These are phyloP conservation scores for Camelina hispida DNA, from an alignment of 345 rosid genomes.

Conservation along the genomic window DNA sequence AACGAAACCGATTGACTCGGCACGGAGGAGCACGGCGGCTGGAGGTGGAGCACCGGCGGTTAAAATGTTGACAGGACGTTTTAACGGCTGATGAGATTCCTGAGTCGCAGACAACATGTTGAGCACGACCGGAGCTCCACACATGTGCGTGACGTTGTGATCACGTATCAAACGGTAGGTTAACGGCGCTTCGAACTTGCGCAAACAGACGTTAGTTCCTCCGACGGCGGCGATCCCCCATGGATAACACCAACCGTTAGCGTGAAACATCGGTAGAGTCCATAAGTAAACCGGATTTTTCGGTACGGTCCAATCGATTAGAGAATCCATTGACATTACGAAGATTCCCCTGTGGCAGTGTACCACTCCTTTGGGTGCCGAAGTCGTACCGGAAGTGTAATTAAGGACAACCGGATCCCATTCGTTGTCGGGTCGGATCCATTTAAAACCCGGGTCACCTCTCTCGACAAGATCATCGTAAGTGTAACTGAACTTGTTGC, in stretches of 20 bases:
- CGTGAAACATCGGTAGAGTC: conserved; percentile 92
- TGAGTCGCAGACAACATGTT: conserved; percentile 62
- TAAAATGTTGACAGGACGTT: conserved; percentile 60
- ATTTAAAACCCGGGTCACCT: conserved; percentile 58
- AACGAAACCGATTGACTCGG: conserved; percentile 68
- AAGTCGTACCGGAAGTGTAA: conserved; percentile 90
- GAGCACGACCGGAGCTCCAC: conserved; percentile 88
- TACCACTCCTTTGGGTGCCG: conserved; percentile 88
- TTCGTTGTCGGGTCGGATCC: conserved; percentile 62
- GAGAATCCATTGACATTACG: conserved; percentile 53
- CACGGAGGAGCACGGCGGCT: conserved; percentile 59
- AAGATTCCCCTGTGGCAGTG: conserved; percentile 77
- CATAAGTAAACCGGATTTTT: conserved; percentile 76
- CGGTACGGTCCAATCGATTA: conserved; percentile 63
- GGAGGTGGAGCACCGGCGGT: conserved; percentile 94
- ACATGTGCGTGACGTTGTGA: conserved; percentile 81
- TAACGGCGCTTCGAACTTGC: conserved; percentile 61
- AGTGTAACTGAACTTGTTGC: conserved; percentile 33
- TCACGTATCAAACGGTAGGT: conserved; percentile 56
- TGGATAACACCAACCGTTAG: conserved; percentile 78
- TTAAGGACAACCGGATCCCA: conserved; percentile 75
- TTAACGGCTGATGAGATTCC: conserved; percentile 37
- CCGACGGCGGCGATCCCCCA: conserved; percentile 93
- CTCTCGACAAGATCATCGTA: conserved; percentile 62
- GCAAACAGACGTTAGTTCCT: conserved; percentile 74